Evolutionary conservation across 192 early-diverging fungal genomes (phyloP).

Genomic region (Coemansia sp.): DNA sequence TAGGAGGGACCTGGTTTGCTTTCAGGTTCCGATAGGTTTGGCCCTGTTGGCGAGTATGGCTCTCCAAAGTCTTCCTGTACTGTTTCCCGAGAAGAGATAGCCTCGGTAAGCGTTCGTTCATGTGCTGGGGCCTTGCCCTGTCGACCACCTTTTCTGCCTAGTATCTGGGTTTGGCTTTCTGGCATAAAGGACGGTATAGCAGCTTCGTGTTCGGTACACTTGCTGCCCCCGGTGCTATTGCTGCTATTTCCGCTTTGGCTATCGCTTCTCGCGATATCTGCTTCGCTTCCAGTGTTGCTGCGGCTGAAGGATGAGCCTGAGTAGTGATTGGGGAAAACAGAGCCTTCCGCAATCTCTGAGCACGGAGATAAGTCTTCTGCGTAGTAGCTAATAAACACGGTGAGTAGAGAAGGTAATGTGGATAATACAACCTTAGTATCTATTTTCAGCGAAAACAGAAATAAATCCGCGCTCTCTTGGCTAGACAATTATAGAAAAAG

Average conservation of each 20-base stretch:
- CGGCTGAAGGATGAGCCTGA: slow-evolving; percentile 5
- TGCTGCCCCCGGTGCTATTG: slow-evolving; percentile 11
- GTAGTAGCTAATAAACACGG: slow-evolving; percentile 4
- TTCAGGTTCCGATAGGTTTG: neutral
- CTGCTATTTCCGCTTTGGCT: neutral
- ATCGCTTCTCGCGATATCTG: slow-evolving; percentile 13
- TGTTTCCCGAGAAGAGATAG: neutral
- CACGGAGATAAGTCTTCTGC: slow-evolving; percentile 8
- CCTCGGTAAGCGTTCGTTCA: neutral
- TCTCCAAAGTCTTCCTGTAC: neutral
- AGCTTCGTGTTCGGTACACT: slow-evolving; percentile 22
- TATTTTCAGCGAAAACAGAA: neutral
- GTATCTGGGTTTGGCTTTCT: slow-evolving; percentile 10
- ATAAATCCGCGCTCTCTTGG: neutral
- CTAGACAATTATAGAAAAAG: neutral
- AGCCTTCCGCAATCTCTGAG: slow-evolving; percentile 4
- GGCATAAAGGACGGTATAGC: slow-evolving; percentile 24
- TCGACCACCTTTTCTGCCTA: slow-evolving; percentile 7
- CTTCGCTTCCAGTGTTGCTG: slow-evolving; percentile 11
- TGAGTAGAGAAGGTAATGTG: neutral
- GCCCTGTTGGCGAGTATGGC: neutral
- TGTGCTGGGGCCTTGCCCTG: slow-evolving; percentile 17
- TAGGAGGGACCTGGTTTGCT: slow-evolving; percentile 12
- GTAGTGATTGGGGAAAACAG: neutral
- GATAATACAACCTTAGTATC: neutral